Conservation (phyloP, 2,329 filamentous ascomycete species). For the Fusarium stilboides region DNA sequence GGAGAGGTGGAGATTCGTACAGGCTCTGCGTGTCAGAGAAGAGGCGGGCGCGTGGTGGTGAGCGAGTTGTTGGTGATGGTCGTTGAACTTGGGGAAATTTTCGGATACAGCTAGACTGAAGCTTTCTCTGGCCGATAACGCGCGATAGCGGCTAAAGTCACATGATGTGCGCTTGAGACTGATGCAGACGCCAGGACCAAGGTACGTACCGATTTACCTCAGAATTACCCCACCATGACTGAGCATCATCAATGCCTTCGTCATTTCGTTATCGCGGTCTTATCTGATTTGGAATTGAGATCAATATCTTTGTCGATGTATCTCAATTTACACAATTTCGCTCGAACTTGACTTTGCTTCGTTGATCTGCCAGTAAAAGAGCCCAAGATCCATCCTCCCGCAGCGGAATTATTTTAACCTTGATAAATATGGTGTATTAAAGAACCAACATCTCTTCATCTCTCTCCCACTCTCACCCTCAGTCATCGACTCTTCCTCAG, state of each 20-base stretch:
- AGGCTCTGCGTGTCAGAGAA: slow-evolving; percentile 25
- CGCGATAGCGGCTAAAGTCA: slow-evolving; percentile 41
- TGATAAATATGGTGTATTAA: slow-evolving; percentile 4
- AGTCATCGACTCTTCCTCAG: background rate
- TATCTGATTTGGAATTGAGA: background rate
- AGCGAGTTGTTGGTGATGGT: slow-evolving; percentile 18
- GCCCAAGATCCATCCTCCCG: background rate
- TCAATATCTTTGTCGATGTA: background rate
- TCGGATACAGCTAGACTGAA: slow-evolving; percentile 38
- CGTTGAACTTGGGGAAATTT: slow-evolving; percentile 45
- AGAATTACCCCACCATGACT: slow-evolving; percentile 39
- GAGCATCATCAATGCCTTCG: slow-evolving; percentile 30
- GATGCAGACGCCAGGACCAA: background rate
- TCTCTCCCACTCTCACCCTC: background rate
- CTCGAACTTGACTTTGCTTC: background rate
- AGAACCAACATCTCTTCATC: background rate
- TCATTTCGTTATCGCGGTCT: slow-evolving; percentile 25
- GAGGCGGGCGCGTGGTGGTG: slow-evolving; percentile 18
- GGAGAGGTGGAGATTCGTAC: slow-evolving; percentile 4
- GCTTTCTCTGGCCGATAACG: slow-evolving; percentile 36
- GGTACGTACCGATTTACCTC: slow-evolving; percentile 6
- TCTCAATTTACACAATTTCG: background rate
- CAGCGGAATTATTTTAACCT: background rate
- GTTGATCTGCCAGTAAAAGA: background rate
- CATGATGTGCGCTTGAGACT: slow-evolving; percentile 43